These are phyloP conservation scores for Catharanthus roseus DNA, from an alignment of 257 asterid species.

Conservation along the genomic window DNA sequence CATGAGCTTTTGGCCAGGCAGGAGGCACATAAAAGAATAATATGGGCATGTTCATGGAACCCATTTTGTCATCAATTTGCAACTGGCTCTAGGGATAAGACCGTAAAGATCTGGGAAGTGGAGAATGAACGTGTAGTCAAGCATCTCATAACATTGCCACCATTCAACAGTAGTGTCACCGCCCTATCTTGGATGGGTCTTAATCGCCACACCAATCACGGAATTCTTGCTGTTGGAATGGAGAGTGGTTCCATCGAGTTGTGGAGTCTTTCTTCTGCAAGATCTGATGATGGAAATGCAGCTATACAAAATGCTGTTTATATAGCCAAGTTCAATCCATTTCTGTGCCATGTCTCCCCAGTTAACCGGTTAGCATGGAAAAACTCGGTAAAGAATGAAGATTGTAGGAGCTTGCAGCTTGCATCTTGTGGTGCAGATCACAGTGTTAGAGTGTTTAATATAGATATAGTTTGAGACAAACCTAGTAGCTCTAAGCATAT, in stretches of 20 bases:
- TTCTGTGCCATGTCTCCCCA: slow-evolving; percentile 70
- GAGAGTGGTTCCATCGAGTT: slow-evolving; percentile 76
- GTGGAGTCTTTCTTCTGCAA: slow-evolving; percentile 49
- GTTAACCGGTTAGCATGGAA: slow-evolving; percentile 74
- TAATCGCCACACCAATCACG: slow-evolving; percentile 37
- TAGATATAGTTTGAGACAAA: slow-evolving; percentile 16
- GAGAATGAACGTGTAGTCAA: slow-evolving; percentile 51
- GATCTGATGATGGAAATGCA: slow-evolving; percentile 16
- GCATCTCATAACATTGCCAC: slow-evolving; percentile 55
- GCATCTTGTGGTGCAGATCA: slow-evolving; percentile 96
- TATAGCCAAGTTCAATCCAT: slow-evolving; percentile 51
- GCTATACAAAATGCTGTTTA: slow-evolving; percentile 36
- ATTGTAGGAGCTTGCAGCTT: slow-evolving; percentile 42
- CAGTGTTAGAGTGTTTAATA: slow-evolving; percentile 67
- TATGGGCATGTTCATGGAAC: slow-evolving; percentile 97
- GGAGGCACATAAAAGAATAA: slow-evolving; percentile 89
- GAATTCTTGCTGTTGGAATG: slow-evolving; percentile 87
- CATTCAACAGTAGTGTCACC: slow-evolving; percentile 69
- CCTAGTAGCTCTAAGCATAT: too few species aligned
- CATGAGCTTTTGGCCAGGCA: slow-evolving; percentile 55
- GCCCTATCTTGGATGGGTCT: slow-evolving; percentile 78
- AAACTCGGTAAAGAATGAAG: slow-evolving; percentile 31
- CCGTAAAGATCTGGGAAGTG: slow-evolving; percentile 74
- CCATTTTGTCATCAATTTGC: slow-evolving; percentile 79
- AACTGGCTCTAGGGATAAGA: slow-evolving; percentile 90